Evolutionary conservation across 768 basidiomycete species (phyloP).

Genomic region (Xerocomellus chrysenteron): DNA sequence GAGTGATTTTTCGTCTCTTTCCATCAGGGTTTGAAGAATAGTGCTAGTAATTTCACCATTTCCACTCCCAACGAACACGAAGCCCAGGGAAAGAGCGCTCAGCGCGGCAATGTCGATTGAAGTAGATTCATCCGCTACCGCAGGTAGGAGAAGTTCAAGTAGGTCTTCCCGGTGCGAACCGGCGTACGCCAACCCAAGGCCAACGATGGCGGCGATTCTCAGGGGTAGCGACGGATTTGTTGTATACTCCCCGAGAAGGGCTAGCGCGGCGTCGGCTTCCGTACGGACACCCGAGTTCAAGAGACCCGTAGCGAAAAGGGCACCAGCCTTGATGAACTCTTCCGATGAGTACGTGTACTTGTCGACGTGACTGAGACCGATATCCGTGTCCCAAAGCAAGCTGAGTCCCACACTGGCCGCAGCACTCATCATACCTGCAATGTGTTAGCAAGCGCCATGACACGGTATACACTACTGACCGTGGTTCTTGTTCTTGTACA

Average conservation of each 20-base stretch:
- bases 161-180: conserved; percentile 92
- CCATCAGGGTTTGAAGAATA: conserved; percentile 91
- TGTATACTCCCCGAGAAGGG: conserved; percentile 86
- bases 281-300: conserved; percentile 86
- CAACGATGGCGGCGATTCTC: conserved; percentile 86
- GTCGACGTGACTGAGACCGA: conserved; percentile 91
- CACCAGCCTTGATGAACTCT: conserved; percentile 97
- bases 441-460: conserved; percentile 1
- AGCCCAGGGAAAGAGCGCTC: conserved; percentile 86
- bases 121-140: conserved; percentile 74
- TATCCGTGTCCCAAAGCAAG: conserved; percentile 94
- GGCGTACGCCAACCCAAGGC: conserved; percentile 90
- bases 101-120: conserved; percentile 89
- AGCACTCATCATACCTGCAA: conserved; percentile 89
- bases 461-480: conserved; percentile 46
- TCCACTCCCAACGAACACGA: conserved; percentile 93
- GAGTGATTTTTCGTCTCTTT: conserved; percentile 69
- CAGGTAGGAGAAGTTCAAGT: conserved; percentile 71
- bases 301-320: conserved; percentile 91
- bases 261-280: conserved; percentile 90
- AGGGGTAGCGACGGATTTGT: conserved; percentile 83
- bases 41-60: conserved; percentile 89
- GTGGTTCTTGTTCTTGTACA: conserved; percentile 99
- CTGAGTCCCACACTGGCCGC: conserved; percentile 92
- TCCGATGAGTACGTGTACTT: conserved; percentile 97